These are phyloP conservation scores for Sicyos edulis DNA, from an alignment of 306 rosid genomes.

Conservation along the genomic window DNA sequence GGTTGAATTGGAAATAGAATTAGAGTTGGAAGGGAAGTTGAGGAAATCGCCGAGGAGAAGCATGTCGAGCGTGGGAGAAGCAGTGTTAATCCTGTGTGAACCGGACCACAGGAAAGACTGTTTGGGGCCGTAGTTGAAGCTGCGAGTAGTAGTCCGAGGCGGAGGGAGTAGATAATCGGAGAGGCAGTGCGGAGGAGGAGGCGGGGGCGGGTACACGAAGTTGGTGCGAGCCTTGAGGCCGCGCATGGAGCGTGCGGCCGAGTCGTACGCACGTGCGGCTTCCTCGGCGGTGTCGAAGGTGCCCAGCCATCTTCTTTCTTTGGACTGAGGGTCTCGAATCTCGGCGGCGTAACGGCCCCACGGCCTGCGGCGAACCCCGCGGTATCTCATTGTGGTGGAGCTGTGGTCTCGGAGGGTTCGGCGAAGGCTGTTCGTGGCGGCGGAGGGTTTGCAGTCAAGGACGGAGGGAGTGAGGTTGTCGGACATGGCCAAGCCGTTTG, in stretches of 20 bases:
- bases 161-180: conserved; percentile 7
- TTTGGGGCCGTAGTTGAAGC: not conserved
- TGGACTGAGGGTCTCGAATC: conserved; percentile 47
- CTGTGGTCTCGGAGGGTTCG: conserved; percentile 7
- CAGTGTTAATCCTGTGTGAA: conserved; percentile 18
- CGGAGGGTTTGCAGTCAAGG: not conserved
- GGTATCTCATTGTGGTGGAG: conserved; percentile 45
- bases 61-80: conserved; percentile 34
- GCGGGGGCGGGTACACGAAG: not conserved
- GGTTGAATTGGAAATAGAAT: conserved; percentile 8
- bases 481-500: not conserved
- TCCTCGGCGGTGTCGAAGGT: conserved; percentile 82
- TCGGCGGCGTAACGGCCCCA: conserved; percentile 98
- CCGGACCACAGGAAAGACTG: not conserved
- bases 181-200: not conserved
- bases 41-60: conserved; percentile 49
- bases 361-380: conserved; percentile 81
- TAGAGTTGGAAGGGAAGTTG: conserved; percentile 22
- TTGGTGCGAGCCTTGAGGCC: conserved; percentile 14
- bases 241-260: conserved; percentile 16
- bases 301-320: conserved; percentile 16
- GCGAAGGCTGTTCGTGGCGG: not conserved
- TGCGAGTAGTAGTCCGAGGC: too few species aligned
- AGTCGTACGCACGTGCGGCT: conserved; percentile 19
- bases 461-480: not conserved